Evolutionary conservation across 441 rosid species (phyloP).

Genomic region (Pelargonium citronellum): DNA sequence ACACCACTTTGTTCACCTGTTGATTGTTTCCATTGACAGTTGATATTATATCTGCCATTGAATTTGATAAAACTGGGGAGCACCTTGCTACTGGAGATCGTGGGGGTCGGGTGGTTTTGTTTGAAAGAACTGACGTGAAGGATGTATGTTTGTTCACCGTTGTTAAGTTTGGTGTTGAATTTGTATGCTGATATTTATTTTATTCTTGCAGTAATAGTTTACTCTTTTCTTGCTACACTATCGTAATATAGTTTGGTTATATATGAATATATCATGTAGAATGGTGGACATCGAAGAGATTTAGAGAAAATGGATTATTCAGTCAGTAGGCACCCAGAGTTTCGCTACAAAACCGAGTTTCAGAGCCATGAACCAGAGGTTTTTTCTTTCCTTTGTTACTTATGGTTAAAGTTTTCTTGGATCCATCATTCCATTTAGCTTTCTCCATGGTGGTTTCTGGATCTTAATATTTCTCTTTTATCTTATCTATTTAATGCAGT

Average conservation of each 20-base stretch:
- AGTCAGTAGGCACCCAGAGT: constrained; percentile 71
- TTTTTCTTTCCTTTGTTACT: constrained; percentile 18
- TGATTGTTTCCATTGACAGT: constrained; percentile 33
- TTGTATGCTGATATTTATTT: not conserved
- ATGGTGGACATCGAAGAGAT: constrained; percentile 61
- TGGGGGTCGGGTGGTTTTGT: constrained; percentile 66
- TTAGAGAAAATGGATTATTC: constrained; percentile 62
- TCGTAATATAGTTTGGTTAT: constrained; percentile 19
- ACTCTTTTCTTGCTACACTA: constrained; percentile 8
- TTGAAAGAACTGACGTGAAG: constrained; percentile 58
- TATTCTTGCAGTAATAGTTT: constrained; percentile 1
- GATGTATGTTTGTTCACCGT: constrained; percentile 35
- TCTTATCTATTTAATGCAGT: constrained; percentile 36
- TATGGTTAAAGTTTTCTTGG: constrained; percentile 7
- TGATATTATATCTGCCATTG: constrained; percentile 71
- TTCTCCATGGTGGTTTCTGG: constrained; percentile 5
- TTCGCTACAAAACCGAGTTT: constrained; percentile 65
- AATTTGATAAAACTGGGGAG: constrained; percentile 64
- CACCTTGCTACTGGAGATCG: constrained; percentile 80
- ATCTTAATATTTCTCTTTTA: constrained; percentile 14
- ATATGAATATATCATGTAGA: constrained; percentile 36
- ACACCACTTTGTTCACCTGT: constrained; percentile 9
- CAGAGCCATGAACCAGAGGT: constrained; percentile 99
- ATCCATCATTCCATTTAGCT: not conserved
- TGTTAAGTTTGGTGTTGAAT: constrained; percentile 8